These are phyloP conservation scores for Postia placenta DNA, from an alignment of 768 basidiomycete species.

Conservation along the genomic window DNA sequence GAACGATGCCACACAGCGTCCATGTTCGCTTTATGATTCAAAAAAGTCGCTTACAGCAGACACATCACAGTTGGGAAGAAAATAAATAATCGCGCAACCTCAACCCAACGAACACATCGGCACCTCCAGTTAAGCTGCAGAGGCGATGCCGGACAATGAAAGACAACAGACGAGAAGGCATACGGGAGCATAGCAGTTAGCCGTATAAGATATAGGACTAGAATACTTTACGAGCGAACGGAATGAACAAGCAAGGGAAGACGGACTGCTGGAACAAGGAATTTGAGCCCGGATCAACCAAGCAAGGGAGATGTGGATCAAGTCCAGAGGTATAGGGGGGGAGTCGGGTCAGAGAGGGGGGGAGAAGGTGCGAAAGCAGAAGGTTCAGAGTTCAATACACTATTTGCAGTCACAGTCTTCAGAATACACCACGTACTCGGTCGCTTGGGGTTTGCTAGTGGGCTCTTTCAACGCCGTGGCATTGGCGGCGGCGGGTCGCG, in stretches of 20 bases:
- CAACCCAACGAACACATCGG: constrained; percentile 2
- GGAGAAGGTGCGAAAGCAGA: constrained; percentile 1
- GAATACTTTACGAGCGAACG: constrained; percentile 5
- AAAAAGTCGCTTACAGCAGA: not conserved
- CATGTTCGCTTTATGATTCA: constrained; percentile 1
- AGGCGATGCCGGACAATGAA: not conserved
- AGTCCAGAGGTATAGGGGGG: constrained; percentile 13
- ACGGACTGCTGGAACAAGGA: too few relatives aligned
- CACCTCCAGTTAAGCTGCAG: not conserved
- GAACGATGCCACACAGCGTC: constrained; percentile 2
- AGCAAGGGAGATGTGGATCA: constrained; percentile 13
- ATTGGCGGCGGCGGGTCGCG: constrained; percentile 13
- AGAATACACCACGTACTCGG: constrained; percentile 14
- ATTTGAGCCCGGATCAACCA: constrained; percentile 19
- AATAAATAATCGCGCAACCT: constrained; percentile 4
- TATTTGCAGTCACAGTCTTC: constrained; percentile 9
- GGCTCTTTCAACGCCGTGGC: constrained; percentile 1
- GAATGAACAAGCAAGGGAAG: constrained; percentile 3
- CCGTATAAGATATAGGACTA: not conserved
- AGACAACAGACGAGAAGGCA: constrained; percentile 1
- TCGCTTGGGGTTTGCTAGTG: not conserved
- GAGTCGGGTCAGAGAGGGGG: not conserved
- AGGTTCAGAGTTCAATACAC: constrained; percentile 7
- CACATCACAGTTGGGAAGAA: not conserved
- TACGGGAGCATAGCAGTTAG: not conserved